Conservation (phyloP, 371 early-diverging fungal genomes). For the Mucor racemosus region DNA sequence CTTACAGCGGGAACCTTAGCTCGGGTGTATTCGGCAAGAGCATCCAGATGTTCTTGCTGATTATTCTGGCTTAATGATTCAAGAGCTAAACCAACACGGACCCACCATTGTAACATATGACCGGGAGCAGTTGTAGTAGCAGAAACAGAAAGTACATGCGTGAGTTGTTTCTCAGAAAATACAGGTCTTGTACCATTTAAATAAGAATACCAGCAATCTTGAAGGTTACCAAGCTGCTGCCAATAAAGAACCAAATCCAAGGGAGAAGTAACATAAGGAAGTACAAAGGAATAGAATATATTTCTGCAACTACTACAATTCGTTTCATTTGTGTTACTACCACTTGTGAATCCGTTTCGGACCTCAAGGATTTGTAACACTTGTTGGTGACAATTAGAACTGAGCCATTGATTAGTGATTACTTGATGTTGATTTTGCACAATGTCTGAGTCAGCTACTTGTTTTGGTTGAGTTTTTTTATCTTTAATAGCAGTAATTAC, state of each 20-base stretch:
- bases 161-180: constrained; percentile 19
- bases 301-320: constrained; percentile 36
- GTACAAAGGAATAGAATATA: constrained; percentile 40
- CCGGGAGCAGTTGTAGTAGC: constrained; percentile 27
- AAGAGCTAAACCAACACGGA: constrained; percentile 31
- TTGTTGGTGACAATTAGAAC: constrained; percentile 23
- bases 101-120: constrained; percentile 38
- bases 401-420: constrained; percentile 14
- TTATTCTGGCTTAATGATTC: constrained; percentile 18
- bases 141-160: constrained; percentile 16
- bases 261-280: constrained; percentile 42
- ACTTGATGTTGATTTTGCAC: background rate
- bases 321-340: background rate
- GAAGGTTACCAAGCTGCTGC: constrained; percentile 29
- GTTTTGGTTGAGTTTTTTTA: background rate
- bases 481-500: constrained; percentile 6
- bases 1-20: constrained; percentile 9
- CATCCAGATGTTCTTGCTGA: constrained; percentile 17
- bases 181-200: constrained; percentile 22
- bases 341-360: constrained; percentile 22
- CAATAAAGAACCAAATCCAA: constrained; percentile 42
- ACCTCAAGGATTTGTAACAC: constrained; percentile 19
- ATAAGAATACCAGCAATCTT: constrained; percentile 27
- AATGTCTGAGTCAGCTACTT: background rate
- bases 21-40: constrained; percentile 21